Percentiles rank a stretch among this genome's conserved stretches.
These are phyloP conservation scores for Leptographium wingfieldii DNA, from an alignment of 2,329 filamentous ascomycete species.

Conservation along the genomic window DNA sequence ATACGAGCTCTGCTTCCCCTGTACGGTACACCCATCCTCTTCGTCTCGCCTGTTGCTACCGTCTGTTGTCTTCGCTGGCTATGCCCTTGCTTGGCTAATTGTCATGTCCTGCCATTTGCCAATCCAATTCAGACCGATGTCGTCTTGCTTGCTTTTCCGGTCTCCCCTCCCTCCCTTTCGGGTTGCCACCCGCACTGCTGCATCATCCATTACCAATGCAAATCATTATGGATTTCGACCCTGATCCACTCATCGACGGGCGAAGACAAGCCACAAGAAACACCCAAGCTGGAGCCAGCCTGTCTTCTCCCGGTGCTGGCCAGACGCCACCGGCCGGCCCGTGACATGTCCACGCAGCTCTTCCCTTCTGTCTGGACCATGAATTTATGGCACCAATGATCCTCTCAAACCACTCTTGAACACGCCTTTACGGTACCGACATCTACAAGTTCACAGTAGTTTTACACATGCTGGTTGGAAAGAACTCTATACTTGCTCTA, in stretches of 20 bases:
- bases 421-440: not conserved
- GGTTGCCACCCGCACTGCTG: not conserved
- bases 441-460: not conserved
- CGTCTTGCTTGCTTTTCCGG: not conserved
- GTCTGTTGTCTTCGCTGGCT: not conserved
- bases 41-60: not conserved
- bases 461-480: no score
- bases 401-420: not conserved
- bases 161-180: not conserved
- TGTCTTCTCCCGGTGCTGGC: not conserved
- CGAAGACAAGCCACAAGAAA: no score
- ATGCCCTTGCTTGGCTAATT: not conserved
- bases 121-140: not conserved
- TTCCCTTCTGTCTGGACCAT: no score
- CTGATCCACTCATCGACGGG: not conserved
- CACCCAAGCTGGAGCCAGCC: not conserved
- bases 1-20: not conserved
- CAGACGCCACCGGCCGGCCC: no score
- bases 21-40: not conserved
- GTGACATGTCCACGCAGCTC: no score
- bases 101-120: not conserved
- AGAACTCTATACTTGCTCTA: no score
- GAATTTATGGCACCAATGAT: no score
- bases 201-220: not conserved
- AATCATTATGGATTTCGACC: not conserved